Percentiles rank a stretch among this genome's conserved stretches.
These are phyloP conservation scores for Trifolium fragiferum DNA, from an alignment of 306 rosid genomes.

Conservation along the genomic window DNA sequence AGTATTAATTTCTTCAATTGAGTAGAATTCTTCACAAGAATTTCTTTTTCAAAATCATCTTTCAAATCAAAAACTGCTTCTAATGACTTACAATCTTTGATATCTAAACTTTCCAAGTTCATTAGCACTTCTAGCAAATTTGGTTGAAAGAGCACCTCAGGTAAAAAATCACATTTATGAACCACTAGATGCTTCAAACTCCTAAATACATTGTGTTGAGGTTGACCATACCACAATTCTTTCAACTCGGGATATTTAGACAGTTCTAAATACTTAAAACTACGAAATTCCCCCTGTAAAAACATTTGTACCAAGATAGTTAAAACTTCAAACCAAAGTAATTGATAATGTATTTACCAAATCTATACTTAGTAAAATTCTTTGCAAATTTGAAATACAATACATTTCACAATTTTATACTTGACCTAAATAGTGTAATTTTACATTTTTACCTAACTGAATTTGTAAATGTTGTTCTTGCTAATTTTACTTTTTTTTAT, in stretches of 20 bases:
- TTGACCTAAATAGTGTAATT: no score
- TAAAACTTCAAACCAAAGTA: background rate
- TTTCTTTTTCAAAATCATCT: background rate
- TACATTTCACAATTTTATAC: no score
- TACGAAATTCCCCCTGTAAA: background rate
- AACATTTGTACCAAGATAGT: background rate
- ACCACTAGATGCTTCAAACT: background rate
- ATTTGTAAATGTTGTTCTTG: no score
- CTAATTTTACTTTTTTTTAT: no score
- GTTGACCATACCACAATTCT: constrained; percentile 3
- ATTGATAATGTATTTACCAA: no score
- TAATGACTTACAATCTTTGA: background rate
- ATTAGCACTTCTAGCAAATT: background rate
- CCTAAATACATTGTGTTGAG: background rate
- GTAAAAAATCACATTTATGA: constrained; percentile 1
- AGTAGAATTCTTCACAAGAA: background rate
- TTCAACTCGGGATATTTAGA: background rate
- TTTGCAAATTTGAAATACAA: no score
- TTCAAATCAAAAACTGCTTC: background rate
- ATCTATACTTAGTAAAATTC: no score
- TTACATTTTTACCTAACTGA: no score
- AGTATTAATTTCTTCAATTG: background rate
- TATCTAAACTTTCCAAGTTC: background rate
- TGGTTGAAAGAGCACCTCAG: background rate
- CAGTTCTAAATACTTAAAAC: background rate